phyloP scores from a whole-genome alignment of 768 basidiomycete species.

The Mycena amicta region DNA sequence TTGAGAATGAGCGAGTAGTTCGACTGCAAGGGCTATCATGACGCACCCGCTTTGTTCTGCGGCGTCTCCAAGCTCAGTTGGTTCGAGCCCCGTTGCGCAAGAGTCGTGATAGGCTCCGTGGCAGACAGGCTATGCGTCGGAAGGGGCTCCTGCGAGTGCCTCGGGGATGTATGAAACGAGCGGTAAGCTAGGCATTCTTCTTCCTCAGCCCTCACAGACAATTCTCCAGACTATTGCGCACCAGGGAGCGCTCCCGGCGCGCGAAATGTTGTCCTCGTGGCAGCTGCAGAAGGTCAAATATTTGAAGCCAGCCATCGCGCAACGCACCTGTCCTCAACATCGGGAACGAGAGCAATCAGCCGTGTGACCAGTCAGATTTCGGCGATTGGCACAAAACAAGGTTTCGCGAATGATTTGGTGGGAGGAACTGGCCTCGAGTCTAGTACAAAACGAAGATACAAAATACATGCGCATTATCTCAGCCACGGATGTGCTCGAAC shows the following conservation, averaged over 20 bases:
- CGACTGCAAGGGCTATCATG: background rate
- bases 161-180: conserved; percentile 56
- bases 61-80: conserved; percentile 88
- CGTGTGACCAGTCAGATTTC: conserved; percentile 8
- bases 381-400: no score
- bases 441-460: background rate
- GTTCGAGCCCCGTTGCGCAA: conserved; percentile 80
- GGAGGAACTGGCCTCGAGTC: no score
- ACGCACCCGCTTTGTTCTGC: conserved; percentile 83
- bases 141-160: conserved; percentile 40
- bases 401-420: no score
- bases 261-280: conserved; percentile 47
- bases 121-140: conserved; percentile 46
- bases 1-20: background rate
- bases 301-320: background rate
- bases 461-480: conserved; percentile 1
- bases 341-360: conserved; percentile 12
- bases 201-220: background rate
- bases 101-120: conserved; percentile 62
- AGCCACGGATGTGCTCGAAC: conserved; percentile 89
- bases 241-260: conserved; percentile 39
- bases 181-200: conserved; percentile 45
- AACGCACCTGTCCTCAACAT: conserved; percentile 22
- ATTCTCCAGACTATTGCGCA: conserved; percentile 18
- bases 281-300: conserved; percentile 27